Evolutionary conservation across 1,284 basidiomycete species (phyloP).

Genomic region (Mycena sp.): DNA sequence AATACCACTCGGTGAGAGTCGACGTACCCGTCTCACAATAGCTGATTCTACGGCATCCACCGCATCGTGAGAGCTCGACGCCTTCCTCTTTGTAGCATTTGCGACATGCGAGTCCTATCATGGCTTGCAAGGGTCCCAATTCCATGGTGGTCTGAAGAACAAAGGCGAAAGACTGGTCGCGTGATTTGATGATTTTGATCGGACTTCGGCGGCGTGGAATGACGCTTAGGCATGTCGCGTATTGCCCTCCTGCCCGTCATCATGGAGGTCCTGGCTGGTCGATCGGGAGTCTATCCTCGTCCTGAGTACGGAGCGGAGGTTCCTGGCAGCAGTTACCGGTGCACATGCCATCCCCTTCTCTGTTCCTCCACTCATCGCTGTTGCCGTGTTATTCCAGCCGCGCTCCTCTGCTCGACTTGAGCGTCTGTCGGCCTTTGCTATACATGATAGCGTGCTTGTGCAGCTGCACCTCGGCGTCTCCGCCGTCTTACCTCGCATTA

Average conservation of each 20-base stretch:
- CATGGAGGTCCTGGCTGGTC: too few species aligned
- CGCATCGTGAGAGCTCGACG: conserved; percentile 5
- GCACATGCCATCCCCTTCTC: neutral
- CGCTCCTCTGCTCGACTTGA: neutral
- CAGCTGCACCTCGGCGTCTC: neutral
- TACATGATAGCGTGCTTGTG: neutral
- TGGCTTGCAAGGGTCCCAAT: neutral
- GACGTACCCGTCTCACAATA: conserved; percentile 8
- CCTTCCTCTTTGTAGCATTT: neutral
- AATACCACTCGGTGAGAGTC: neutral
- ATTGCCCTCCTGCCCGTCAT: too few species aligned
- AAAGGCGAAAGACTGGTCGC: neutral
- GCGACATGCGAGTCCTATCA: neutral
- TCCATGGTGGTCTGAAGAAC: neutral
- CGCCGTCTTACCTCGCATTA: neutral
- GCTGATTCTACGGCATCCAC: conserved; percentile 10
- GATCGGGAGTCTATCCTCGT: too few species aligned
- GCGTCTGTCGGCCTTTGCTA: neutral
- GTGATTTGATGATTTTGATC: conserved; percentile 3
- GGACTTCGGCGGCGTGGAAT: neutral
- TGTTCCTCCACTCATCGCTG: neutral
- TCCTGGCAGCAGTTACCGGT: neutral
- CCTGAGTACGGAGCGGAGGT: neutral
- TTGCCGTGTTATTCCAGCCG: neutral
- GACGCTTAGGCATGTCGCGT: too few species aligned